Conservation (phyloP, 805 yeast species). For the Lipomyces starkeyi region DNA sequence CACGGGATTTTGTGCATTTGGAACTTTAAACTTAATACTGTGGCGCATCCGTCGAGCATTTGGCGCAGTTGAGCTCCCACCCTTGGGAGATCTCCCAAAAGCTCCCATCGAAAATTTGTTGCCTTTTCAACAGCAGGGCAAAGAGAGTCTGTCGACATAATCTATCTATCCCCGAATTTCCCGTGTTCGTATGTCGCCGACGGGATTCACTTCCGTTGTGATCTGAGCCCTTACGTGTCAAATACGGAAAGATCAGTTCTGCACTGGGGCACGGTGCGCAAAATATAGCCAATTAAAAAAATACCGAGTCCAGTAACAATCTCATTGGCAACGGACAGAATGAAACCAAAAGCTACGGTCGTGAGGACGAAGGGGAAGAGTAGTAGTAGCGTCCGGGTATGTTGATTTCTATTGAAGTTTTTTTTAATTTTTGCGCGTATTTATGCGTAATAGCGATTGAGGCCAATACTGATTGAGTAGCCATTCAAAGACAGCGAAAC, state of each 20-base stretch:
- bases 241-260: background rate
- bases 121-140: background rate
- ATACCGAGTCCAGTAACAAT: background rate
- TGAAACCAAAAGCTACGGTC: slow-evolving; percentile 20
- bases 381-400: slow-evolving; percentile 15
- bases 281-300: background rate
- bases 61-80: background rate
- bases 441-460: background rate
- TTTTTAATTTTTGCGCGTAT: background rate
- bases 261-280: background rate
- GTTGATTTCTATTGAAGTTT: background rate
- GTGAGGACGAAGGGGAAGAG: slow-evolving; percentile 24
- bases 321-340: background rate
- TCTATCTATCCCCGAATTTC: background rate
- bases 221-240: background rate
- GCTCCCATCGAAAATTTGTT: background rate
- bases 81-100: background rate
- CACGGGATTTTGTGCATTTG: background rate
- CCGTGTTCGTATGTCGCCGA: background rate
- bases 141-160: background rate
- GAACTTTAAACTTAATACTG: background rate
- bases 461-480: slow-evolving; percentile 15
- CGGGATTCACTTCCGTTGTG: background rate
- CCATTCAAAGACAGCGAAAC: slow-evolving; percentile 47
- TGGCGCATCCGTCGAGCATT: background rate